phyloP scores from a whole-genome alignment of 106 monocot genomes.

The Dioscorea dumetorum region DNA sequence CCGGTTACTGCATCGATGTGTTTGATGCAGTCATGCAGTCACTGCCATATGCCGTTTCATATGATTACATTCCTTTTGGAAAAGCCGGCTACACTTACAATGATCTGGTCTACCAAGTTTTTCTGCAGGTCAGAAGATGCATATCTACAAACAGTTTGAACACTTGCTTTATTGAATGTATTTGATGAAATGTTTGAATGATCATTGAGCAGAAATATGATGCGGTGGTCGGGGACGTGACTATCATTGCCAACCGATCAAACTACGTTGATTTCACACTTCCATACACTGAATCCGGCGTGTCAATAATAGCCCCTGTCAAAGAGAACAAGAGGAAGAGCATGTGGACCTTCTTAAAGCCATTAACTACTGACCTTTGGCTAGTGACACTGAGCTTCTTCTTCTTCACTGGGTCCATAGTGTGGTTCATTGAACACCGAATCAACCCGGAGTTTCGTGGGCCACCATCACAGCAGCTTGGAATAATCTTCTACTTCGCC shows the following conservation, averaged over 20 bases:
- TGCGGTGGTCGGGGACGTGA: conserved; percentile 28
- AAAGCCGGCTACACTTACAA: neutral
- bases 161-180: neutral
- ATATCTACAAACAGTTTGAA: neutral
- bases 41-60: conserved; percentile 25
- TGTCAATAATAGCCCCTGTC: conserved; percentile 23
- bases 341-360: conserved; percentile 24
- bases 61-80: conserved; percentile 20
- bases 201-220: conserved; percentile 18
- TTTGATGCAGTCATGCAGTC: conserved; percentile 26
- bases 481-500: conserved; percentile 23
- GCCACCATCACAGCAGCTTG: conserved; percentile 6
- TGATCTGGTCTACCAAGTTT: conserved; percentile 37
- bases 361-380: conserved; percentile 25
- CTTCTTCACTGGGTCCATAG: conserved; percentile 20
- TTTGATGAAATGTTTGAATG: conserved; percentile 1
- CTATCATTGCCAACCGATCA: conserved; percentile 19
- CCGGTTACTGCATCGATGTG: conserved; percentile 37
- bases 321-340: conserved; percentile 7
- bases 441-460: conserved; percentile 30
- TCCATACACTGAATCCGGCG: conserved; percentile 22
- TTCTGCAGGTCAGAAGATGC: conserved; percentile 19
- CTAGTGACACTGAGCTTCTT: conserved; percentile 19
- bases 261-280: conserved; percentile 26
- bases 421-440: conserved; percentile 33